Conservation (phyloP, 805 yeast genomes). For the Helenozyma rhizophorensis region DNA sequence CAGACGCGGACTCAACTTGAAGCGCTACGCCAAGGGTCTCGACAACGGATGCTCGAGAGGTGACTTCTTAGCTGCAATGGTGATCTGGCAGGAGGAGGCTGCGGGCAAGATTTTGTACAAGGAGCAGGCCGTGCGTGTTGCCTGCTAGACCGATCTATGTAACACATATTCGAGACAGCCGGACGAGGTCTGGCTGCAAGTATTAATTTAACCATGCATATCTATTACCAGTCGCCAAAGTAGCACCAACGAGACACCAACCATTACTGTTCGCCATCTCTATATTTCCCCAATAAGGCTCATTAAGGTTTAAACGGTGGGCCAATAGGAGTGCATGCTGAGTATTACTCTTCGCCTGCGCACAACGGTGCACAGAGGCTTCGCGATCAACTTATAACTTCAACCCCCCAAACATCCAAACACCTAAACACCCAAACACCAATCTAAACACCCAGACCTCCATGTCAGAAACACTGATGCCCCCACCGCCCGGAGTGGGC, state of each 20-base stretch:
- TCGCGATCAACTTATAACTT: not conserved
- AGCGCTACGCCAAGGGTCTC: constrained; percentile 68
- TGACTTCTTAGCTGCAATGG: constrained; percentile 58
- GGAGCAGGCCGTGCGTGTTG: constrained; percentile 11
- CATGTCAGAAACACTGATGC: too few species aligned
- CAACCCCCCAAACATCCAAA: constrained; percentile 4
- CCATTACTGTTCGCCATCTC: too few species aligned
- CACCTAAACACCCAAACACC: constrained; percentile 1
- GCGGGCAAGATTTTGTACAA: constrained; percentile 5
- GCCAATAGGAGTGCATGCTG: constrained; percentile 1
- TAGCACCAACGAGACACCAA: too few species aligned
- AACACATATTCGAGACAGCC: too few species aligned
- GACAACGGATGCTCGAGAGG: constrained; percentile 85
- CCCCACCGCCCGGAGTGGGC: constrained; percentile 2
- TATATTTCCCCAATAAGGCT: too few species aligned
- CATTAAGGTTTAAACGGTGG: too few species aligned
- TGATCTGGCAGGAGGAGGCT: constrained; percentile 31
- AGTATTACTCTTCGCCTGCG: not conserved
- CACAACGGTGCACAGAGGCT: constrained; percentile 1
- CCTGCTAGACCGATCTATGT: too few species aligned
- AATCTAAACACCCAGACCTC: constrained; percentile 3
- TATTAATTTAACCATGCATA: too few species aligned
- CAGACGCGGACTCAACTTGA: constrained; percentile 61
- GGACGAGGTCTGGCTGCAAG: too few species aligned
- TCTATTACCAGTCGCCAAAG: too few species aligned